Evolutionary conservation across 345 rosid genomes (phyloP).

Genomic region (Draba incana): DNA sequence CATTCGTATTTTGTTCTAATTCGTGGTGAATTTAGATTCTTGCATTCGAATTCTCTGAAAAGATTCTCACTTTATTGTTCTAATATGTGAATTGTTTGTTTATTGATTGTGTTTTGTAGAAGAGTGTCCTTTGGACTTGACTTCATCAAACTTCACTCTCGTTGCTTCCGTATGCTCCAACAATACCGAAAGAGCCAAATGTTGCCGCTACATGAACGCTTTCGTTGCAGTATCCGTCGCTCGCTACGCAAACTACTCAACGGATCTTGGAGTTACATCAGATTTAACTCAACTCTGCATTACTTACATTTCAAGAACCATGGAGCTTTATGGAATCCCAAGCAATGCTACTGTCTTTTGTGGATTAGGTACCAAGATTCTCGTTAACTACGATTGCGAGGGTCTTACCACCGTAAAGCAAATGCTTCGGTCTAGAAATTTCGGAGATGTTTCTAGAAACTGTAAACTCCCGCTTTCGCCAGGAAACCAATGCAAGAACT

Average conservation of each 20-base stretch:
- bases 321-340: slow-evolving; percentile 81
- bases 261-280: slow-evolving; percentile 66
- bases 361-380: slow-evolving; percentile 87
- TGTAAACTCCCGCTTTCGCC: slow-evolving; percentile 63
- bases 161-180: slow-evolving; percentile 78
- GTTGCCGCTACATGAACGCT: slow-evolving; percentile 95
- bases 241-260: slow-evolving; percentile 71
- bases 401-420: slow-evolving; percentile 74
- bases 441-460: slow-evolving; percentile 57
- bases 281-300: slow-evolving; percentile 61
- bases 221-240: slow-evolving; percentile 74
- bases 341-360: slow-evolving; percentile 76
- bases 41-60: background rate
- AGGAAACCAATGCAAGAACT: slow-evolving; percentile 62
- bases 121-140: slow-evolving; percentile 90
- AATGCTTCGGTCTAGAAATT: slow-evolving; percentile 75
- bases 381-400: slow-evolving; percentile 67
- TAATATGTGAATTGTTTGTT: no score
- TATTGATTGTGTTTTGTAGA: slow-evolving; percentile 48
- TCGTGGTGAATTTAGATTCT: background rate
- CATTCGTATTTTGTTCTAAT: background rate
- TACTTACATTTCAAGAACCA: slow-evolving; percentile 63
- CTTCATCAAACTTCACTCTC: slow-evolving; percentile 69
- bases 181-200: slow-evolving; percentile 64
- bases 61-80: background rate